phyloP scores from a whole-genome alignment of 1,284 basidiomycete species.

The Calocybe gambosa region DNA sequence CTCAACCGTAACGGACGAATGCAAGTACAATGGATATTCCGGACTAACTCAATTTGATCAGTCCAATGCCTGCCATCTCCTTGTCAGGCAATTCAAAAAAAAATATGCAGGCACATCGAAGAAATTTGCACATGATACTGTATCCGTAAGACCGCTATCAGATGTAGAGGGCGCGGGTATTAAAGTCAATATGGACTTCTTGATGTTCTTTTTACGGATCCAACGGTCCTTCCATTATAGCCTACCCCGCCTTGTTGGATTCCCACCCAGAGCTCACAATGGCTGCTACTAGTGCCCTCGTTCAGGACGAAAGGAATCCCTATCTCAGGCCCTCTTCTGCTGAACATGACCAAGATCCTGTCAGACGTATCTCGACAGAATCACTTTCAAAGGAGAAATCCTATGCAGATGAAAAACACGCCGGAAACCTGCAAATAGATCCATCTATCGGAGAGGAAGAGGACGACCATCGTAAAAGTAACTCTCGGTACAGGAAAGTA shows the following conservation, averaged over 20 bases:
- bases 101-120: not conserved
- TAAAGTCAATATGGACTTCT: constrained; percentile 4
- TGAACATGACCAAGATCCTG: constrained; percentile 9
- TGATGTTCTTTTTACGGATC: not conserved
- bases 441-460: constrained; percentile 5
- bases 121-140: constrained; percentile 7
- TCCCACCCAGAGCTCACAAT: not conserved
- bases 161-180: not conserved
- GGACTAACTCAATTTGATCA: no score
- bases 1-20: no score
- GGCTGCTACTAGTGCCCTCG: constrained; percentile 5
- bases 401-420: constrained; percentile 13
- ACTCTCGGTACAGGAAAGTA: constrained; percentile 22
- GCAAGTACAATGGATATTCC: no score
- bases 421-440: constrained; percentile 19
- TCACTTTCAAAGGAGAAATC: constrained; percentile 25
- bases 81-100: not conserved
- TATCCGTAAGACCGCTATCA: not conserved
- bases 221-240: constrained; percentile 1
- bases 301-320: constrained; percentile 8
- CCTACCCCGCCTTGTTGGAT: not conserved
- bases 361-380: constrained; percentile 17
- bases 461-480: constrained; percentile 11
- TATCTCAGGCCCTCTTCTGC: constrained; percentile 7
- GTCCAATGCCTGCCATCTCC: no score